A percentile compares a stretch with the other conserved stretches of the same genome.
These are phyloP conservation scores for Limnomonas spitsbergensis DNA, from an alignment of 139 green algal genomes.

Conservation along the genomic window DNA sequence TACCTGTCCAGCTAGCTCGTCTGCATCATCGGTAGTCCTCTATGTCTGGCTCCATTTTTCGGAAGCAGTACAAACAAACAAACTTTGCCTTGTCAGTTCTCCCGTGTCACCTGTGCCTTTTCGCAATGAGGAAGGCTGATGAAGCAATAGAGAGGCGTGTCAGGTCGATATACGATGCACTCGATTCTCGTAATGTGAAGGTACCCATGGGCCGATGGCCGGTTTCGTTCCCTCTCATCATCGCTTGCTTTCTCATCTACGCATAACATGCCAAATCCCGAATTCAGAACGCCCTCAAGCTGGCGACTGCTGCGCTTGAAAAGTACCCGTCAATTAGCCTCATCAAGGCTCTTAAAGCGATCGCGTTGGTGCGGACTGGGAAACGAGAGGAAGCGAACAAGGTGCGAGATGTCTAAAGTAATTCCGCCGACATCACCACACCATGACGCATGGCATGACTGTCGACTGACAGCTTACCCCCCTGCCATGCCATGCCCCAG, in stretches of 20 bases:
- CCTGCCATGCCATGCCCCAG: not conserved
- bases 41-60: too few species aligned
- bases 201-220: conserved; percentile 19
- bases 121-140: not conserved
- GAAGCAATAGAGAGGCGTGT: conserved; percentile 64
- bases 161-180: conserved; percentile 70
- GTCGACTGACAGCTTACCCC: not conserved
- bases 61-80: too few species aligned
- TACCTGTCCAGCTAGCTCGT: too few species aligned
- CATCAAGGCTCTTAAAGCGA: conserved; percentile 57
- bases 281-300: conserved; percentile 65
- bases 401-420: not conserved
- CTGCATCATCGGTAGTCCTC: too few species aligned
- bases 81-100: too few species aligned
- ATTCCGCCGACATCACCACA: not conserved
- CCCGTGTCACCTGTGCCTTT: too few species aligned
- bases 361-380: conserved; percentile 48
- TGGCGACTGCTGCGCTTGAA: conserved; percentile 51
- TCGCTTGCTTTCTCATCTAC: not conserved
- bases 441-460: not conserved
- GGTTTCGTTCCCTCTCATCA: too few species aligned
- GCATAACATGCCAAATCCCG: not conserved
- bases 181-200: conserved; percentile 74
- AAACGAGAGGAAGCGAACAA: conserved; percentile 44
- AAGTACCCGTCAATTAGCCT: conserved; percentile 61